Conservation (phyloP, 169 alveolate genomes). For the Neospora caninum region DNA sequence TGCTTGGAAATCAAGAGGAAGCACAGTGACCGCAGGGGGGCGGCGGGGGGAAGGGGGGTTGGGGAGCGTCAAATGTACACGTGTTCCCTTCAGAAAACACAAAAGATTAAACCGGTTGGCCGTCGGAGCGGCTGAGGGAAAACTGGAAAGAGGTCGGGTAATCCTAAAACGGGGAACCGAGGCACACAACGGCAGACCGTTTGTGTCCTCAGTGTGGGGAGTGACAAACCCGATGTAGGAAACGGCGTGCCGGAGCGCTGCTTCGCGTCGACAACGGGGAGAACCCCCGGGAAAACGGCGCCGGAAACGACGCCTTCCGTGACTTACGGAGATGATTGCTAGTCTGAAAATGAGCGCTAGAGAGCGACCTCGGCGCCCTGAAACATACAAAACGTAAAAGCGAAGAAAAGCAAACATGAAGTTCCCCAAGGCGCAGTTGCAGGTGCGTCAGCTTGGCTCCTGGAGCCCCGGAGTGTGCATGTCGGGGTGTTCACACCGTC, state of each 20-base stretch:
- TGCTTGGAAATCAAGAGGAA: background rate
- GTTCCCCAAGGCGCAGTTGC: background rate
- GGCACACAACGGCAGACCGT: too few relatives aligned
- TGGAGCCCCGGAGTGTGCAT: background rate
- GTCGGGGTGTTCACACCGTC: background rate
- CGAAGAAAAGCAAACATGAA: background rate
- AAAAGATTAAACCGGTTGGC: too few relatives aligned
- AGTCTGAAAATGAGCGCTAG: background rate
- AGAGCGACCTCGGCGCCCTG: background rate
- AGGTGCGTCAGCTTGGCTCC: background rate
- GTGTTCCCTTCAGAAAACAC: too few relatives aligned
- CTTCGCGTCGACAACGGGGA: too few relatives aligned
- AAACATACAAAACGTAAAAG: background rate
- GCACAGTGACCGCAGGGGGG: background rate
- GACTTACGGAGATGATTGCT: background rate
- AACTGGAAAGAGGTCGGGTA: too few relatives aligned
- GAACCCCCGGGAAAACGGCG: too few relatives aligned
- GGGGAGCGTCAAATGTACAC: background rate
- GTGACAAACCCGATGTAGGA: background rate
- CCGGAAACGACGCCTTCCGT: too few relatives aligned
- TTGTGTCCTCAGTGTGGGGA: background rate
- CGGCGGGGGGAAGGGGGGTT: background rate
- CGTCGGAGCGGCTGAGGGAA: too few relatives aligned
- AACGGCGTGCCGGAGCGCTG: too few relatives aligned
- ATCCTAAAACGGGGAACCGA: too few relatives aligned